Percentiles rank a stretch among this genome's conserved stretches.
phyloP scores from a whole-genome alignment of 176 grass and related monocot species.

The Elymus sibiricus region DNA sequence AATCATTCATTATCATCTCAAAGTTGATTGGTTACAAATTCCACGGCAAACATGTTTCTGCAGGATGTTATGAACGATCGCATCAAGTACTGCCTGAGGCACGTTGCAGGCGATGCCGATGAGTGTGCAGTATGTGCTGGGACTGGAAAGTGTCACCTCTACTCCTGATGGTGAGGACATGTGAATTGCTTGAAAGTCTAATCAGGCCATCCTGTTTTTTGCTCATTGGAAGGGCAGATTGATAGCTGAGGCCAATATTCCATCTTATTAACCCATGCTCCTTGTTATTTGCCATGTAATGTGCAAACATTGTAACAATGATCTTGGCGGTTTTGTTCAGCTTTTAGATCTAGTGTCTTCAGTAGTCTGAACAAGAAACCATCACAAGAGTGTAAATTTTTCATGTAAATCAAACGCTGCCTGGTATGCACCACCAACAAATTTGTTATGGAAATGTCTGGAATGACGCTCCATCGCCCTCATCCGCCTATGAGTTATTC shows the following conservation, averaged over 20 bases:
- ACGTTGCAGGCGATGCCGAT: conserved; percentile 54
- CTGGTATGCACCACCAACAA: background rate
- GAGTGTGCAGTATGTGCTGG: conserved; percentile 76
- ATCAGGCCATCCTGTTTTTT: background rate
- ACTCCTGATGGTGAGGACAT: conserved; percentile 22
- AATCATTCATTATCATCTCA: background rate
- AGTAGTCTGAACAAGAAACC: background rate
- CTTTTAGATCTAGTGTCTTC: background rate
- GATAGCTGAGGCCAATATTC: background rate
- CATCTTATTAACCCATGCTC: background rate
- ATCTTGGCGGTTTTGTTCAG: background rate
- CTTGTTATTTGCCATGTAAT: background rate
- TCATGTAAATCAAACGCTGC: background rate
- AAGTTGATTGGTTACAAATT: background rate
- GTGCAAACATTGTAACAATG: background rate
- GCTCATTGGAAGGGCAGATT: background rate
- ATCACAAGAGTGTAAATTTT: background rate
- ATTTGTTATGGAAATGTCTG: background rate
- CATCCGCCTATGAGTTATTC: too few relatives aligned
- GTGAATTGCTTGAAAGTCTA: background rate
- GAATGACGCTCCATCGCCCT: too few relatives aligned
- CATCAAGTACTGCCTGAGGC: conserved; percentile 80
- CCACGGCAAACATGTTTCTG: background rate
- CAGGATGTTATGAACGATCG: conserved; percentile 91
- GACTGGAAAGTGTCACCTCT: conserved; percentile 72